These are phyloP conservation scores for Penicillium diatomitis DNA, from an alignment of 495 filamentous ascomycete species.

Conservation along the genomic window DNA sequence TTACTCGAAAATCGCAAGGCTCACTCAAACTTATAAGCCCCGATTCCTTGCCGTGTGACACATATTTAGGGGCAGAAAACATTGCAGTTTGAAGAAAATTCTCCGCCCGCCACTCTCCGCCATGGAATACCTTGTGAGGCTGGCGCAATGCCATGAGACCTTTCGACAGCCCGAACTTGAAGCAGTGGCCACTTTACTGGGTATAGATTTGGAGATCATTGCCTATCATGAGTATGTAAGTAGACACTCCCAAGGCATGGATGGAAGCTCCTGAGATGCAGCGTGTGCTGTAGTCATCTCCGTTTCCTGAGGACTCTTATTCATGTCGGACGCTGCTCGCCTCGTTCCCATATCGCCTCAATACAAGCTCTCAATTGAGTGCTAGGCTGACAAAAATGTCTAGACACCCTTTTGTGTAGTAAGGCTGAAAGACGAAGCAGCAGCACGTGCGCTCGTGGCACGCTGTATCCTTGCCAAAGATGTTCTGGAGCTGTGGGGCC, in stretches of 20 bases:
- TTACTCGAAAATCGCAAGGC: no score
- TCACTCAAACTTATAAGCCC: no score
- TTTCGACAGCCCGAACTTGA: constrained; percentile 85
- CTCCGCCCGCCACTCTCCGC: neutral
- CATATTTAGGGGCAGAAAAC: no score
- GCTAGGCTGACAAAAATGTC: constrained; percentile 3
- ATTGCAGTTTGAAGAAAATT: neutral
- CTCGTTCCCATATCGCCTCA: no score
- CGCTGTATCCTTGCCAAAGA: constrained; percentile 73
- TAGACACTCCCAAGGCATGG: neutral
- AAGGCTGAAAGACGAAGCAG: constrained; percentile 51
- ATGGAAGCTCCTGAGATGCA: neutral
- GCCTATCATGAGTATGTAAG: constrained; percentile 66
- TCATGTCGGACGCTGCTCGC: no score
- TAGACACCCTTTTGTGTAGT: constrained; percentile 87
- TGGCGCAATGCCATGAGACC: constrained; percentile 81
- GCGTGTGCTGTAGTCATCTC: no score
- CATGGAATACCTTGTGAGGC: constrained; percentile 82
- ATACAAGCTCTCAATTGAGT: no score
- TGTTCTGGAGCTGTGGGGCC: constrained; percentile 85
- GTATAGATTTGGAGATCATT: constrained; percentile 59
- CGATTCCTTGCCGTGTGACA: no score
- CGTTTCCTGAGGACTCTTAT: no score
- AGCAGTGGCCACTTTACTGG: constrained; percentile 61
- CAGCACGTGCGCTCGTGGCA: constrained; percentile 55